Evolutionary conservation across 2,329 filamentous ascomycete genomes (phyloP).

Genomic region (Trichoderma arundinaceum): DNA sequence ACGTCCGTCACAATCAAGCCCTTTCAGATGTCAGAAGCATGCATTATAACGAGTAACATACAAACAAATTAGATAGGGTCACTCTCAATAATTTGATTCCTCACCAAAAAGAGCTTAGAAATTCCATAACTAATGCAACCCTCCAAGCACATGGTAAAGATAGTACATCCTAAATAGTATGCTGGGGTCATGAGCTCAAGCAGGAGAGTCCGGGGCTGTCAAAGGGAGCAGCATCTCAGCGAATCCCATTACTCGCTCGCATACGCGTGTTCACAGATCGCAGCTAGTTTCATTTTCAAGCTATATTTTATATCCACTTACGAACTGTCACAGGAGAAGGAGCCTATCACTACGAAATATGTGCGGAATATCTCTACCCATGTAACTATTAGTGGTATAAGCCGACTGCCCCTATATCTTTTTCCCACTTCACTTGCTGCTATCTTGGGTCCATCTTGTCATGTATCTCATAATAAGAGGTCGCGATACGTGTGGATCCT

Average conservation of each 20-base stretch:
- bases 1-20: background rate
- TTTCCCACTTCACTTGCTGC: background rate
- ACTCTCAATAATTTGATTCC: background rate
- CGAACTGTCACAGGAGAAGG: too few species aligned
- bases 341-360: background rate
- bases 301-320: background rate
- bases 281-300: background rate
- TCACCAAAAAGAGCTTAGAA: background rate
- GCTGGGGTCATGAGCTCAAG: constrained; percentile 4
- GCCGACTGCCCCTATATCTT: background rate
- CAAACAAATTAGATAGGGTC: background rate
- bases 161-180: background rate
- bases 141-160: background rate
- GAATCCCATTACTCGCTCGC: constrained; percentile 15
- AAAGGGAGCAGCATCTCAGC: background rate
- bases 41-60: background rate
- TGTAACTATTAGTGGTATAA: too few species aligned
- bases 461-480: constrained; percentile 17
- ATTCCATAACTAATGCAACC: background rate
- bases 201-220: constrained; percentile 2
- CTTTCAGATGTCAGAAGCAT: background rate
- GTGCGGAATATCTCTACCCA: background rate
- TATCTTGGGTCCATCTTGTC: background rate
- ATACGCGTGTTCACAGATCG: constrained; percentile 17
- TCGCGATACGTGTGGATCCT: constrained; percentile 3